phyloP scores from a whole-genome alignment of 2,329 filamentous ascomycete genomes.

The Fusarium coicis region DNA sequence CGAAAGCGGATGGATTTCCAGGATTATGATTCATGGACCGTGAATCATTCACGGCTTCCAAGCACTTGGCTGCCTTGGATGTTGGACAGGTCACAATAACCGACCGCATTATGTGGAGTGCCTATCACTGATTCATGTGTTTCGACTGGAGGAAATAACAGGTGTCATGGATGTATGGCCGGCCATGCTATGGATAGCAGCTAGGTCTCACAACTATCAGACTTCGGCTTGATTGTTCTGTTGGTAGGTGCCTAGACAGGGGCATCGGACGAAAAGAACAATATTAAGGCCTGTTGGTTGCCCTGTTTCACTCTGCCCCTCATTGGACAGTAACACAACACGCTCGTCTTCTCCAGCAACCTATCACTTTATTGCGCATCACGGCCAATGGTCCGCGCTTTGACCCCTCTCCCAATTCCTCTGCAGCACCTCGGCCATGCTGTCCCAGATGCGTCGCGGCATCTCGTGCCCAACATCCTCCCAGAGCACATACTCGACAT shows the following conservation, averaged over 20 bases:
- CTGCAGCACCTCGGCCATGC: not conserved
- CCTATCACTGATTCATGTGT: not conserved
- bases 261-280: not conserved
- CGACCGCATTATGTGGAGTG: not conserved
- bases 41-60: not conserved
- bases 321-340: not conserved
- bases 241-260: not conserved
- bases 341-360: not conserved
- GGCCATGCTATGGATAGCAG: not conserved
- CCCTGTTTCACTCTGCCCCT: not conserved
- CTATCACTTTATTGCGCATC: not conserved
- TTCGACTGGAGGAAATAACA: not conserved
- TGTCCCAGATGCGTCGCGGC: conserved; percentile 24
- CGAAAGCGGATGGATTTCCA: no score
- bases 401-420: conserved; percentile 20
- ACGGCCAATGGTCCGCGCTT: not conserved
- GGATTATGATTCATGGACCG: not conserved
- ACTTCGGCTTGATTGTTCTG: not conserved
- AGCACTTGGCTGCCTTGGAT: no score
- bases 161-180: not conserved
- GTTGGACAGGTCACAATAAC: not conserved
- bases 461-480: conserved; percentile 39
- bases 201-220: not conserved
- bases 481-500: conserved; percentile 37
- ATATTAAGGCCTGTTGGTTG: not conserved